phyloP scores from a whole-genome alignment of 1,139 yeast species.

The Lodderomyces pseudojiufengensis region DNA sequence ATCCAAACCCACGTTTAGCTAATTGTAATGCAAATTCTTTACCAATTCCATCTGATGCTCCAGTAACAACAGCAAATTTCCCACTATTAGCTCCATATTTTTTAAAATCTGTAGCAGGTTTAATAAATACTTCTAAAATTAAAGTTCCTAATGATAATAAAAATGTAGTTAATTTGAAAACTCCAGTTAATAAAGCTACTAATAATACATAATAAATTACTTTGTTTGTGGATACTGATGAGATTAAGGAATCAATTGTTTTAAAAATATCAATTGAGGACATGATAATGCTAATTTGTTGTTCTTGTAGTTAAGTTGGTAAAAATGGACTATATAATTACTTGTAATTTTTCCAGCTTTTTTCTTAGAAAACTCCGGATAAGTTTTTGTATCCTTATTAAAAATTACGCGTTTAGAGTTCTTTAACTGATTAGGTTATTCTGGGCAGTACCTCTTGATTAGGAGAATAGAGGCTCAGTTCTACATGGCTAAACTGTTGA shows the following conservation, averaged over 20 bases:
- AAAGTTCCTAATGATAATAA: constrained; percentile 40
- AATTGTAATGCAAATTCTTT: constrained; percentile 84
- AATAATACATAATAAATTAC: constrained; percentile 24
- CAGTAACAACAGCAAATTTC: constrained; percentile 90
- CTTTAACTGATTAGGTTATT: too few relatives aligned
- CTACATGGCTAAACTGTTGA: too few relatives aligned
- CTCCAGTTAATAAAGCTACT: constrained; percentile 48
- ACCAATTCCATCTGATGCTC: constrained; percentile 98
- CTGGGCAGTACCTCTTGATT: too few relatives aligned
- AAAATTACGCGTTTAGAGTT: too few relatives aligned
- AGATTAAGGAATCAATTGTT: constrained; percentile 12
- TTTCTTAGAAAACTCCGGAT: too few relatives aligned
- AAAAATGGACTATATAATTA: neutral
- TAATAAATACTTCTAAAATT: constrained; percentile 54
- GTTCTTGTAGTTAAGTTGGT: too few relatives aligned
- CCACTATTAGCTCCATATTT: constrained; percentile 68
- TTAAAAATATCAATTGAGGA: constrained; percentile 9
- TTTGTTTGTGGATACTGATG: constrained; percentile 17
- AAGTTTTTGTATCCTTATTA: too few relatives aligned
- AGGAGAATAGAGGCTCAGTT: too few relatives aligned
- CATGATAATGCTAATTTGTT: constrained; percentile 13
- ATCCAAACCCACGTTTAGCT: constrained; percentile 80
- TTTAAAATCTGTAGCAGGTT: constrained; percentile 59
- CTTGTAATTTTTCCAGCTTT: too few relatives aligned
- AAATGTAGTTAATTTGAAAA: constrained; percentile 41